Conservation (phyloP, 2,329 filamentous ascomycete genomes). For the Stemphylium lycopersici region DNA sequence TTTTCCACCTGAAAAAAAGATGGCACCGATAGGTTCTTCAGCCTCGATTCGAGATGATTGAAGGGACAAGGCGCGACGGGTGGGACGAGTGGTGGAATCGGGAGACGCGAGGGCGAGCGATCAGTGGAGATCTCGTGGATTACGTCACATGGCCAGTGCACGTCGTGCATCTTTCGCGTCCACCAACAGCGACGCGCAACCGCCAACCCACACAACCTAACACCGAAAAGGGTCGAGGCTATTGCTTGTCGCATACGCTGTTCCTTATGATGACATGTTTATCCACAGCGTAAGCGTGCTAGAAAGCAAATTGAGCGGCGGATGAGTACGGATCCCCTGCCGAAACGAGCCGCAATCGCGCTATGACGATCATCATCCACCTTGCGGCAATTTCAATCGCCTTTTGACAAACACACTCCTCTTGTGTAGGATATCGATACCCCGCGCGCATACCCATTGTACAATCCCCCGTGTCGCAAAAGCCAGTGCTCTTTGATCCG, state of each 20-base stretch:
- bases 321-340: slow-evolving; percentile 20
- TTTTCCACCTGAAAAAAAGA: too few relatives aligned
- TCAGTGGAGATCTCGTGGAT: neutral
- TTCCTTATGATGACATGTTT: slow-evolving; percentile 15
- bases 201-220: neutral
- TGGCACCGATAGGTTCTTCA: too few relatives aligned
- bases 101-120: too few relatives aligned
- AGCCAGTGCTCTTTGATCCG: neutral
- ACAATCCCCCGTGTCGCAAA: neutral
- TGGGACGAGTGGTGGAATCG: too few relatives aligned
- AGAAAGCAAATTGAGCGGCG: slow-evolving; percentile 2
- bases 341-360: slow-evolving; percentile 19
- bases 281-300: neutral
- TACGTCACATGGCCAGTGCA: slow-evolving; percentile 14
- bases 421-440: slow-evolving; percentile 2
- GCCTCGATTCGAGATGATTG: too few relatives aligned
- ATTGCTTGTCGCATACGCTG: neutral
- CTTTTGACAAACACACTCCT: slow-evolving; percentile 3
- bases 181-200: neutral
- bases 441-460: neutral
- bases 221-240: neutral
- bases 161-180: slow-evolving; percentile 11
- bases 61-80: too few relatives aligned
- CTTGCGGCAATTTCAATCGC: slow-evolving; percentile 10
- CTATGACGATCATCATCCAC: slow-evolving; percentile 21